These are phyloP conservation scores for Jimgerdemannia lactiflua DNA, from an alignment of 192 early-diverging fungal species.

Conservation along the genomic window DNA sequence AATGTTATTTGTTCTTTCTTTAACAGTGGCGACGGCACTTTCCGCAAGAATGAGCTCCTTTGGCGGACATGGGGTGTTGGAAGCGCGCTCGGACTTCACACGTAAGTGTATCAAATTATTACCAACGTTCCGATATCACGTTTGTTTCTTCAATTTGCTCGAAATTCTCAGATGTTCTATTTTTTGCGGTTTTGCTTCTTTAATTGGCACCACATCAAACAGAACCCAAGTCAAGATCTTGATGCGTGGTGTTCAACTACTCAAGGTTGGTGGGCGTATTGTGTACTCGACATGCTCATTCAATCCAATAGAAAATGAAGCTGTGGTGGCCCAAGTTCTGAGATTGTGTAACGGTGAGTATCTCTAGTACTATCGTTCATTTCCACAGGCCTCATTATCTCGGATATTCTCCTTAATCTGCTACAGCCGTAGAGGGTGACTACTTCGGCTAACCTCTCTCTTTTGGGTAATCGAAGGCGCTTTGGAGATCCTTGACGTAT, in stretches of 20 bases:
- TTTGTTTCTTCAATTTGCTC: not conserved
- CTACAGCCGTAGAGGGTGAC: too few relatives aligned
- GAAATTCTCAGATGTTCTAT: too few relatives aligned
- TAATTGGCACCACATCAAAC: not conserved
- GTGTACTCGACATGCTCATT: slow-evolving; percentile 99
- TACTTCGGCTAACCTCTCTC: too few relatives aligned
- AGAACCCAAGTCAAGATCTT: slow-evolving; percentile 85
- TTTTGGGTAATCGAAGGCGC: slow-evolving; percentile 54
- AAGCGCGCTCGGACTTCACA: slow-evolving; percentile 78
- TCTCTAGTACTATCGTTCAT: not conserved
- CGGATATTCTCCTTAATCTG: too few relatives aligned
- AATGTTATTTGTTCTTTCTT: not conserved
- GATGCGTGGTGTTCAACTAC: slow-evolving; percentile 79
- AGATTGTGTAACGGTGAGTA: slow-evolving; percentile 47
- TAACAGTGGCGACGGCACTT: slow-evolving; percentile 88
- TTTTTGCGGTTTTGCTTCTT: too few relatives aligned
- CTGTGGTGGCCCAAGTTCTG: slow-evolving; percentile 86
- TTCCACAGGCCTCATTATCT: too few relatives aligned
- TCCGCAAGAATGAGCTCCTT: slow-evolving; percentile 92
- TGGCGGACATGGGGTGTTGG: slow-evolving; percentile 86
- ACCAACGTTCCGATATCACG: too few relatives aligned
- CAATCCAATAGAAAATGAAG: slow-evolving; percentile 98
- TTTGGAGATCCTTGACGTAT: slow-evolving; percentile 86
- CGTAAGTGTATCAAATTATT: slow-evolving; percentile 22
- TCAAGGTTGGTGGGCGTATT: slow-evolving; percentile 88